These are phyloP conservation scores for Pisolithus thermaeus DNA, from an alignment of 1,284 basidiomycete species.

Conservation along the genomic window DNA sequence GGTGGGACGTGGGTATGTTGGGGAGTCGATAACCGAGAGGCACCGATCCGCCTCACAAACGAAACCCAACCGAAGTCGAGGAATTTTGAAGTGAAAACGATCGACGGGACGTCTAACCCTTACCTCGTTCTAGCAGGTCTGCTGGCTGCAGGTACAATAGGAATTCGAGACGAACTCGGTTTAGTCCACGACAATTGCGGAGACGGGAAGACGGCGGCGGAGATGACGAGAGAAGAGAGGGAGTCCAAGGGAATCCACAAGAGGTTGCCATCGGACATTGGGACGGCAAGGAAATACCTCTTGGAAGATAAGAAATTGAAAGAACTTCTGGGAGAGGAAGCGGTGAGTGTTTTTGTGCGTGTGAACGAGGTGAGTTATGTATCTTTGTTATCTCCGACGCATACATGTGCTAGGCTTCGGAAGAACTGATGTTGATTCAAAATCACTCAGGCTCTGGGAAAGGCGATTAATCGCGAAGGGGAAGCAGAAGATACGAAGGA, in stretches of 20 bases:
- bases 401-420: neutral
- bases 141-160: conserved; percentile 31
- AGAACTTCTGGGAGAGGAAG: conserved; percentile 14
- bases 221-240: conserved; percentile 17
- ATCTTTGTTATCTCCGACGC: neutral
- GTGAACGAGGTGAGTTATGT: conserved; percentile 17
- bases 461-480: neutral
- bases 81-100: conserved; percentile 56
- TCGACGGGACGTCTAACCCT: conserved; percentile 54
- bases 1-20: conserved; percentile 66
- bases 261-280: conserved; percentile 19
- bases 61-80: conserved; percentile 14
- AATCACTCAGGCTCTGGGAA: neutral
- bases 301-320: conserved; percentile 14
- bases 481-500: neutral
- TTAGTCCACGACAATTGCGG: conserved; percentile 11
- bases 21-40: conserved; percentile 66
- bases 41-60: conserved; percentile 56
- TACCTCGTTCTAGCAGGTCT: conserved; percentile 36
- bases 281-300: conserved; percentile 18
- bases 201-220: neutral
- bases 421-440: neutral
- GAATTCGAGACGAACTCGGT: conserved; percentile 23
- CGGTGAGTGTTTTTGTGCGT: conserved; percentile 17
- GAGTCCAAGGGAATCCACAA: conserved; percentile 13